Evolutionary conservation across 2,329 filamentous ascomycete genomes (phyloP), one percentile per base, ranked within the genome.

Genomic region (Colletotrichum truncatum): DNA sequence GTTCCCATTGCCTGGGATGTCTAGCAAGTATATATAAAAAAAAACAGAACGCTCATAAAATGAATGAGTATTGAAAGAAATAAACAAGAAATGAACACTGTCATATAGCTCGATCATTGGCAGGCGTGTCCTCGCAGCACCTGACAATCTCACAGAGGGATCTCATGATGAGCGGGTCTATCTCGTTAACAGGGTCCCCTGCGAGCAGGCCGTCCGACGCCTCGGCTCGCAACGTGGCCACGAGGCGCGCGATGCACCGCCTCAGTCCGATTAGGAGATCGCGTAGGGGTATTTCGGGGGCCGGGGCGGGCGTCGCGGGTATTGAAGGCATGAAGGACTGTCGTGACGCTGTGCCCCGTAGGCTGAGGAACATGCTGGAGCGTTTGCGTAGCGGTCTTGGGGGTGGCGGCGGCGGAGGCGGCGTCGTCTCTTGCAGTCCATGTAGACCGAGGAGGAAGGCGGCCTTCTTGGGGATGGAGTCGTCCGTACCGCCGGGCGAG

Each of bases 201-300:
- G 59, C 52, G 8, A 67, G 14, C 10, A 53, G 51, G 11, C 54
- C 28, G 3, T 66, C 62, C 10, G 32, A 36, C 6, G 53, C 67
- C 25, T 65, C 67, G 3, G 21, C 56, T 36, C 67, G 69, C 11
- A 87, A 79, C 4, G 85, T 87, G 3, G 80, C 76, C 1, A 88
- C 80, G 3, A 89, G 75, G 14, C 82, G 74, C 2, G 78, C 78
- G 61, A 88, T 83, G 71, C 86, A 88, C 43, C 76, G 78, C 43
- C 81, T 75, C 16, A 89, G 75, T 0, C 84, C 85, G 1, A 78
- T 73, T 30, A 85, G 84, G 1, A 89, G 75, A 23, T 82, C 81
- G 12, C 77, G 74, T 53, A 84, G 73, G 1, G 78, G 73, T 12
- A 72, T 70, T 28, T 82, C 78, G 11, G 39, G 34, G 8, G 48